Evolutionary conservation across 2,329 filamentous ascomycete species (phyloP).

Genomic region (Scedosporium apiospermum): DNA sequence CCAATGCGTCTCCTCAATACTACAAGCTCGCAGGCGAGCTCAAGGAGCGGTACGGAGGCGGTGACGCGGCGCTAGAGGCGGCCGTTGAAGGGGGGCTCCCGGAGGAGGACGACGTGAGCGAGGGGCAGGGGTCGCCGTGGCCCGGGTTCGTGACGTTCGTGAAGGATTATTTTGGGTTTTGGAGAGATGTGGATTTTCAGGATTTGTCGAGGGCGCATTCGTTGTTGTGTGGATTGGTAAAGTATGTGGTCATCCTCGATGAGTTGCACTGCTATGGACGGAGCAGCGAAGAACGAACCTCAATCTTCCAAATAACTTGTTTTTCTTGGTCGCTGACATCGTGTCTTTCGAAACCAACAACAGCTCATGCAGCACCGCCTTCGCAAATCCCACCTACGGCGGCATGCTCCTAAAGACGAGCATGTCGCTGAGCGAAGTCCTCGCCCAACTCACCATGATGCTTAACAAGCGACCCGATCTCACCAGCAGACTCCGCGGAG

Average conservation of each 20-base stretch:
- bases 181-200: conserved; percentile 69
- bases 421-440: conserved; percentile 69
- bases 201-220: conserved; percentile 69
- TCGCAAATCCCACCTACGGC: conserved; percentile 71
- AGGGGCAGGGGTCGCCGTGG: conserved; percentile 61
- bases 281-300: neutral
- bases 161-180: conserved; percentile 70
- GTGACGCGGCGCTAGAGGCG: conserved; percentile 44
- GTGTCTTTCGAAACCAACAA: neutral
- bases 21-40: conserved; percentile 59
- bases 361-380: conserved; percentile 74
- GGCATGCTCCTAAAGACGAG: conserved; percentile 75
- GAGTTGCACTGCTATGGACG: neutral
- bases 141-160: conserved; percentile 70
- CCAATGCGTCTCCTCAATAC: conserved; percentile 58
- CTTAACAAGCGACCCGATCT: conserved; percentile 74
- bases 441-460: conserved; percentile 75
- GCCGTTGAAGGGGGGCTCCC: conserved; percentile 57
- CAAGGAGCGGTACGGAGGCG: conserved; percentile 39
- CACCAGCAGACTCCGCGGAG: conserved; percentile 53
- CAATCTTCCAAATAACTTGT: neutral
- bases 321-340: neutral
- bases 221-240: conserved; percentile 61
- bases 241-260: conserved; percentile 41
- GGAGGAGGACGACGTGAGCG: conserved; percentile 52